Evolutionary conservation across 345 rosid genomes (phyloP).

Genomic region (Alliaria petiolata): DNA sequence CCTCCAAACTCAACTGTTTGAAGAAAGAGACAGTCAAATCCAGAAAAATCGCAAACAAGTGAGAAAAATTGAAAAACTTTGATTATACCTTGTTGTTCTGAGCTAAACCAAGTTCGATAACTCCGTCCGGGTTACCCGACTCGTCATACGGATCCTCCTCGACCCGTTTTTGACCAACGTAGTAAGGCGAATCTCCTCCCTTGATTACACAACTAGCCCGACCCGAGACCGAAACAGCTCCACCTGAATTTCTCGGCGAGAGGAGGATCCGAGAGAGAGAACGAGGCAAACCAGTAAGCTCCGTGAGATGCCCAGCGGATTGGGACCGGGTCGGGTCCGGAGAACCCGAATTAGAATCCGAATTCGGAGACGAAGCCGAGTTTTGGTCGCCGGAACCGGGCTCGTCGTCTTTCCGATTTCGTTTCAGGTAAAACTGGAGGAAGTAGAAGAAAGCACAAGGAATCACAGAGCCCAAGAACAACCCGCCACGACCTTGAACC

Average conservation of each 20-base stretch:
- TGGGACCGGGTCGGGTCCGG: constrained; percentile 42
- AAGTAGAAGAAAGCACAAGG: constrained; percentile 96
- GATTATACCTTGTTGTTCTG: constrained; percentile 42
- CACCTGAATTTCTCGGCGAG: constrained; percentile 63
- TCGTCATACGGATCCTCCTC: constrained; percentile 72
- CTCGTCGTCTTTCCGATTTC: constrained; percentile 50
- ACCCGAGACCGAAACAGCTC: constrained; percentile 55
- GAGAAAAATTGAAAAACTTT: not conserved
- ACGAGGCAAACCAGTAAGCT: constrained; percentile 54
- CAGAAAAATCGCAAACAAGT: constrained; percentile 47
- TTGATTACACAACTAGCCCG: constrained; percentile 50
- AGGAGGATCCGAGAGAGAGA: constrained; percentile 54
- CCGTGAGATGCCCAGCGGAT: constrained; percentile 50
- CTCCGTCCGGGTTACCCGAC: constrained; percentile 59
- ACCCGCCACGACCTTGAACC: constrained; percentile 90
- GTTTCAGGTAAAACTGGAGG: constrained; percentile 73
- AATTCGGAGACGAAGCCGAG: constrained; percentile 1
- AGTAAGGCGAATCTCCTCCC: constrained; percentile 51
- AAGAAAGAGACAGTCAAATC: not conserved
- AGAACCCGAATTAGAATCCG: constrained; percentile 6
- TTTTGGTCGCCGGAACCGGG: constrained; percentile 33
- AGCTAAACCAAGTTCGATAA: constrained; percentile 72
- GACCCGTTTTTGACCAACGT: constrained; percentile 49
- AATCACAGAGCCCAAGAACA: constrained; percentile 82
- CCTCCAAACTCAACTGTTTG: not conserved